These are phyloP conservation scores for Cadophora sp. DNA, from an alignment of 2,329 filamentous ascomycete species.

Conservation along the genomic window DNA sequence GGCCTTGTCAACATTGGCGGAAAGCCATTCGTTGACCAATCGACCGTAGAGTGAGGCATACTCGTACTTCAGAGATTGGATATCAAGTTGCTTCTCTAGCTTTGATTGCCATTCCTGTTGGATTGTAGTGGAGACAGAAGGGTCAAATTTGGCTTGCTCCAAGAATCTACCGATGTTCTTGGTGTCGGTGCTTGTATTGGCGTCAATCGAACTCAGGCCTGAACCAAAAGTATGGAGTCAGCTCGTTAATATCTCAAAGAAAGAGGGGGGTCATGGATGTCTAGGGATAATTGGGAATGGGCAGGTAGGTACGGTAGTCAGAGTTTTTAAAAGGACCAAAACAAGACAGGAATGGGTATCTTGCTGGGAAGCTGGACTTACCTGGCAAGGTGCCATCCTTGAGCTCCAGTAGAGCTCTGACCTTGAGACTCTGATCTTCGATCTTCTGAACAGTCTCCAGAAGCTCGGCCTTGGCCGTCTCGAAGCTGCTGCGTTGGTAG, in stretches of 20 bases:
- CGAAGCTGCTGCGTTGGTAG: slow-evolving; percentile 56
- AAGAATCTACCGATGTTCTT: slow-evolving; percentile 57
- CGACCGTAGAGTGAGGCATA: slow-evolving; percentile 61
- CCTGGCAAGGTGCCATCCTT: slow-evolving; percentile 8
- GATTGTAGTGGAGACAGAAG: slow-evolving; percentile 55
- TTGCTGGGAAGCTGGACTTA: neutral
- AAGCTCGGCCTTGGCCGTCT: slow-evolving; percentile 52
- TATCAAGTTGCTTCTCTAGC: slow-evolving; percentile 54
- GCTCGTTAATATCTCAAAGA: neutral
- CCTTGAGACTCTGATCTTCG: slow-evolving; percentile 43
- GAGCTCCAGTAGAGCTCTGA: slow-evolving; percentile 46
- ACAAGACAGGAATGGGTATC: neutral
- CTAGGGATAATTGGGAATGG: too few species aligned
- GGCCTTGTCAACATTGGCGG: slow-evolving; percentile 46
- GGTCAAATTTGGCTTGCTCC: slow-evolving; percentile 58
- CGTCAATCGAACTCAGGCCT: neutral
- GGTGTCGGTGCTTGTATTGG: slow-evolving; percentile 34
- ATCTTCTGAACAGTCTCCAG: slow-evolving; percentile 44
- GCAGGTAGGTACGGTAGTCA: too few species aligned
- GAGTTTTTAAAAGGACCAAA: too few species aligned
- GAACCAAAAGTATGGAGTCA: neutral
- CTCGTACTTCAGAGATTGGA: slow-evolving; percentile 57
- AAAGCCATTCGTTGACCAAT: slow-evolving; percentile 61
- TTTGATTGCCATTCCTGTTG: slow-evolving; percentile 54
- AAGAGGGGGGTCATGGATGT: slow-evolving; percentile 19